Percentiles rank a stretch among this genome's conserved stretches.
Conservation (phyloP, 139 green algal genomes). For the Auxenochlorella pyrenoidosa region DNA sequence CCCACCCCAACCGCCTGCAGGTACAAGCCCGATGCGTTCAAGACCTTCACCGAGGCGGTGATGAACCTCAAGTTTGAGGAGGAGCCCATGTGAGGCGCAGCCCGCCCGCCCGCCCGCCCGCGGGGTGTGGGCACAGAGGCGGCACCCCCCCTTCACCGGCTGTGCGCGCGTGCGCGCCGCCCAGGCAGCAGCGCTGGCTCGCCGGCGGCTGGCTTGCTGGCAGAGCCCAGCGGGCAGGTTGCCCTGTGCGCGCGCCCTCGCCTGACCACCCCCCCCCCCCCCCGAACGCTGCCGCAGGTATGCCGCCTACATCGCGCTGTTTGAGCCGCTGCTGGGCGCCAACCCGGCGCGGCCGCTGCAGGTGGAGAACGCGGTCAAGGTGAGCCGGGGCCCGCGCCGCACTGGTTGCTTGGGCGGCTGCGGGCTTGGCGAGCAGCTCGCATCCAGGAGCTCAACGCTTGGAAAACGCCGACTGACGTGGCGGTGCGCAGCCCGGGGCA, state of each 20-base stretch:
- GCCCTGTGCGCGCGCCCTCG: not conserved
- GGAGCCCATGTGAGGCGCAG: conserved; percentile 79
- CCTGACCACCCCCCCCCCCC: not conserved
- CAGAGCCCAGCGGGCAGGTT: no score
- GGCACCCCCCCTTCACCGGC: no score
- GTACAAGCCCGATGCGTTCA: conserved; percentile 89
- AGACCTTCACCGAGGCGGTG: conserved; percentile 90
- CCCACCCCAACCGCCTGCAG: no score
- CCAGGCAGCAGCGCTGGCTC: no score
- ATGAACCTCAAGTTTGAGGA: conserved; percentile 97
- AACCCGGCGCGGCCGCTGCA: conserved; percentile 28
- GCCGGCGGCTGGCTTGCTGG: not conserved
- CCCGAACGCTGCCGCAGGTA: conserved; percentile 55
- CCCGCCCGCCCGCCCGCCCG: no score
- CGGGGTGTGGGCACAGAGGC: no score
- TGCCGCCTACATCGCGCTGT: conserved; percentile 85
- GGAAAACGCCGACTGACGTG: no score
- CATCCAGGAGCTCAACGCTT: no score
- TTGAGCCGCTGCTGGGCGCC: conserved; percentile 80
- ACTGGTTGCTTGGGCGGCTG: no score
- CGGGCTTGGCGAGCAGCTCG: no score
- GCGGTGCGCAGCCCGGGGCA: no score
- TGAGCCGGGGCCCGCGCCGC: not conserved
- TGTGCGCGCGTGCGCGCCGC: no score
- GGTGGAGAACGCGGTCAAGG: conserved; percentile 50